Percentiles rank a stretch among this genome's conserved stretches.
Conservation (phyloP, 495 filamentous ascomycete genomes). For the Friedmanniomyces simplex region DNA sequence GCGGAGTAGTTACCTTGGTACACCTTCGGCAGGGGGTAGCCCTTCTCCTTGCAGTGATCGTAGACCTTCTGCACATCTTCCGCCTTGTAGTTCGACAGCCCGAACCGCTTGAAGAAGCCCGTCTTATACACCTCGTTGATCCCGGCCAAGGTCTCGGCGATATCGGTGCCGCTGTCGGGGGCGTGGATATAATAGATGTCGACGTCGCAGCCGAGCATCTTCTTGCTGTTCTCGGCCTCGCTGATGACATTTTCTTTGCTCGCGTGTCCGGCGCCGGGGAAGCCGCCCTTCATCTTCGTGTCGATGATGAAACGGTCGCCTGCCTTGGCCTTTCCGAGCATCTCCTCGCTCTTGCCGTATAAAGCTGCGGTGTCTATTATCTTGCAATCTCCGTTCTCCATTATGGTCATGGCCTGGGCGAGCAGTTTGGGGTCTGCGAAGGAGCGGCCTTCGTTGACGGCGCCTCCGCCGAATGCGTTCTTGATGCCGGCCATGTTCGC, state of each 20-base stretch:
- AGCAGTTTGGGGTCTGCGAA: not conserved
- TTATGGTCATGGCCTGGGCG: not conserved
- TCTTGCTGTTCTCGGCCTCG: constrained; percentile 28
- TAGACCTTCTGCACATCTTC: constrained; percentile 37
- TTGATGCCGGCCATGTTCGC: constrained; percentile 2
- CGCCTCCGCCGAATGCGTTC: constrained; percentile 8
- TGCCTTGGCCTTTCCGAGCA: constrained; percentile 26
- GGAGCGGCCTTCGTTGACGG: not conserved
- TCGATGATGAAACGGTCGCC: constrained; percentile 30
- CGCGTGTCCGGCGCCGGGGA: constrained; percentile 16
- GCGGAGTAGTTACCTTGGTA: constrained; percentile 35
- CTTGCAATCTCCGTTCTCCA: constrained; percentile 7
- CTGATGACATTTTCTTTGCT: constrained; percentile 27
- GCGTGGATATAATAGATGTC: constrained; percentile 41
- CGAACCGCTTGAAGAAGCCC: constrained; percentile 40
- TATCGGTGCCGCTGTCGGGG: constrained; percentile 32
- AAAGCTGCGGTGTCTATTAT: constrained; percentile 16
- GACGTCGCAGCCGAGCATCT: constrained; percentile 31
- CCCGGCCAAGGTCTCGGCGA: constrained; percentile 33
- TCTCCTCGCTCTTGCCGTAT: constrained; percentile 24
- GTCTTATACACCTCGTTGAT: constrained; percentile 34
- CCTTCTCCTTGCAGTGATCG: constrained; percentile 32
- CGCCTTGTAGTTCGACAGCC: constrained; percentile 40
- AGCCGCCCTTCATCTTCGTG: constrained; percentile 29
- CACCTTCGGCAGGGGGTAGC: constrained; percentile 39